Conservation (phyloP, 2,329 filamentous ascomycete species). For the Thelonectria olida region DNA sequence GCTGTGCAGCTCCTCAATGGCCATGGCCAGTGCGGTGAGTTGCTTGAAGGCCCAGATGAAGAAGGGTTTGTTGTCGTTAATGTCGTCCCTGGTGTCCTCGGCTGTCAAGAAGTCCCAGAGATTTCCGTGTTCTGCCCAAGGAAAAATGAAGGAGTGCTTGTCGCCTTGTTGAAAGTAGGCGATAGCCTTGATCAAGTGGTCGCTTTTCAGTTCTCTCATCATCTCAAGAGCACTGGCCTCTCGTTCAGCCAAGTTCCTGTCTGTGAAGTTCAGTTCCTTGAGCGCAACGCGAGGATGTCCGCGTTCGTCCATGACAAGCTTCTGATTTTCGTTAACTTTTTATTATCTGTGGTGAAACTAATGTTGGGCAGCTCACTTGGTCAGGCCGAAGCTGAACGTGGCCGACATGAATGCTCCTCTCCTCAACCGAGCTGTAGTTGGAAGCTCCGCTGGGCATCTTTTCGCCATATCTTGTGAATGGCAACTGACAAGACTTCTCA, state of each 20-base stretch:
- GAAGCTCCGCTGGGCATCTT: neutral
- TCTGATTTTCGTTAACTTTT: neutral
- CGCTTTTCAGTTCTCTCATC: conserved; percentile 1
- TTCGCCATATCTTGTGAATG: neutral
- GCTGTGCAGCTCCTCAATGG: conserved; percentile 6
- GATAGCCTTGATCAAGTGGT: conserved; percentile 16
- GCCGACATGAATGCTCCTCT: conserved; percentile 1
- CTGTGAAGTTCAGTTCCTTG: neutral
- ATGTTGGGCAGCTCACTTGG: neutral
- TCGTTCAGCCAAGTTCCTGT: neutral
- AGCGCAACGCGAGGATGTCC: conserved; percentile 3
- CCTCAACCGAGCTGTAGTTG: conserved; percentile 4
- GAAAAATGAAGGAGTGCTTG: conserved; percentile 29
- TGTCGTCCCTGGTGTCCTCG: too few relatives aligned
- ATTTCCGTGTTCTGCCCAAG: conserved; percentile 30
- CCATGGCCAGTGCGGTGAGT: conserved; percentile 4
- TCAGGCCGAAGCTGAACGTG: neutral
- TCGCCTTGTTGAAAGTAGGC: conserved; percentile 14
- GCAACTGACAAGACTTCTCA: neutral
- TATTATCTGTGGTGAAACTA: too few relatives aligned
- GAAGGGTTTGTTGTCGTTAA: neutral
- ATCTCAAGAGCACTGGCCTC: conserved; percentile 9
- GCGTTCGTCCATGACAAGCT: neutral
- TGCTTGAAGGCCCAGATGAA: conserved; percentile 17
- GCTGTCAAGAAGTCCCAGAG: conserved; percentile 27